Evolutionary conservation across 2,329 filamentous ascomycete species (phyloP).

Genomic region (Botrytis fabae): DNA sequence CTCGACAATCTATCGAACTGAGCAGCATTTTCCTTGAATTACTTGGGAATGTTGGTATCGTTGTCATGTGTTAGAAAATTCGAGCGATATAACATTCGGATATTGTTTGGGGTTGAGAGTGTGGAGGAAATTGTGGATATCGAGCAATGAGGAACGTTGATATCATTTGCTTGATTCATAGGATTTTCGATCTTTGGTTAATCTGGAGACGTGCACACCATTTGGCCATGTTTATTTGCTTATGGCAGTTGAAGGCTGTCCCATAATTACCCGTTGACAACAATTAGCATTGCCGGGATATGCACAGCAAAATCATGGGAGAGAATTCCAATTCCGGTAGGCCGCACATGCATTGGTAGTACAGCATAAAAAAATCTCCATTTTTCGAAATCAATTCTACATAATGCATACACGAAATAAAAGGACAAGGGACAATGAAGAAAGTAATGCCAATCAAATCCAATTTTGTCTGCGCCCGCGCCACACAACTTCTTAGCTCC

Average conservation of each 20-base stretch:
- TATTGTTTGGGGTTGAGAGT: neutral
- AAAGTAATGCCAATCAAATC: neutral
- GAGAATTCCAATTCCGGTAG: no score
- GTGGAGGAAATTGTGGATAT: neutral
- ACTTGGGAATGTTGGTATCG: neutral
- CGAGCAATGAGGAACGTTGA: neutral
- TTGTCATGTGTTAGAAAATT: neutral
- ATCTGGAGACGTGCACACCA: neutral
- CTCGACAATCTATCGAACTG: neutral
- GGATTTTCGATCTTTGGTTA: neutral
- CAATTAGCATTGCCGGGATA: neutral
- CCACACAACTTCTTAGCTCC: neutral
- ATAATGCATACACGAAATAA: neutral
- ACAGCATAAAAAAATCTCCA: neutral
- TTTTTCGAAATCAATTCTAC: conserved; percentile 5
- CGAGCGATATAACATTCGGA: neutral
- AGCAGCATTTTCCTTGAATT: no score
- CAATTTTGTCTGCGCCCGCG: neutral
- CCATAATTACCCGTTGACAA: neutral
- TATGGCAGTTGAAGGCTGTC: neutral
- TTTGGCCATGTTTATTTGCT: neutral
- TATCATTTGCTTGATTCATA: neutral
- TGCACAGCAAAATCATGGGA: neutral
- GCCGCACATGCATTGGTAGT: neutral
- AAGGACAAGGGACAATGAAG: conserved; percentile 11